Percentiles rank a stretch among this genome's conserved stretches.
Evolutionary conservation across 768 basidiomycete genomes (phyloP).

Genomic region (Trametopsis cervina): DNA sequence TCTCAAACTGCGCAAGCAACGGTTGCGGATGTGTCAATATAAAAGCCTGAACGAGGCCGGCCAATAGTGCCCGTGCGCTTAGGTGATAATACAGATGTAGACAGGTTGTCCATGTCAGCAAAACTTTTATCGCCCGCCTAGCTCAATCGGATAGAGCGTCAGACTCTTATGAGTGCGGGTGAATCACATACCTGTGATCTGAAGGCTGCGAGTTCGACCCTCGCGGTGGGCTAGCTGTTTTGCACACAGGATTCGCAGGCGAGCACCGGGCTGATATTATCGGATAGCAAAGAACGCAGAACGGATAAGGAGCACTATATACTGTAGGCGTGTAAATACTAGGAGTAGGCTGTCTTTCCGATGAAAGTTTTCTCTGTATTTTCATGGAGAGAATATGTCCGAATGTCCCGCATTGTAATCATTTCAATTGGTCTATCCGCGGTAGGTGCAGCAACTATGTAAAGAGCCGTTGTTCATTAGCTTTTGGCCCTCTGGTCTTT

Average conservation of each 20-base stretch:
- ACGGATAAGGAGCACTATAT: not conserved
- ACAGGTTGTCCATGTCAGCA: not conserved
- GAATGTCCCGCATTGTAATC: slow-evolving; percentile 11
- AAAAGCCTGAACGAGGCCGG: not conserved
- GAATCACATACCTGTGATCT: slow-evolving; percentile 26
- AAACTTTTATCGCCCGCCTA: slow-evolving; percentile 35
- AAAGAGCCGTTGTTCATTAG: not conserved
- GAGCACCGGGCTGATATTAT: not conserved
- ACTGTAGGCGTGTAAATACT: too few species aligned
- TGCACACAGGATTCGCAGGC: not conserved
- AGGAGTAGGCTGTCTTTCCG: too few species aligned
- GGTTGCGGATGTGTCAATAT: not conserved
- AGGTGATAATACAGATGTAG: not conserved
- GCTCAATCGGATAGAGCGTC: slow-evolving; percentile 58
- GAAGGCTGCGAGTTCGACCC: slow-evolving; percentile 62
- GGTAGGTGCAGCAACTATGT: slow-evolving; percentile 73
- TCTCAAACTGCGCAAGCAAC: not conserved
- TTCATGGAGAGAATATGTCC: too few species aligned
- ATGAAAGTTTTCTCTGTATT: too few species aligned
- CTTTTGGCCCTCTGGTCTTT: not conserved
- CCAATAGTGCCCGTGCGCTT: not conserved
- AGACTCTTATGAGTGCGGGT: slow-evolving; percentile 37
- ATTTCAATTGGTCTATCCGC: slow-evolving; percentile 36
- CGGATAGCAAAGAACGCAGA: not conserved
- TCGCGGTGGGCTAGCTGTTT: slow-evolving; percentile 46